Evolutionary conservation across 2,329 filamentous ascomycete species (phyloP).

Genomic region (Ophiobolus disseminans): DNA sequence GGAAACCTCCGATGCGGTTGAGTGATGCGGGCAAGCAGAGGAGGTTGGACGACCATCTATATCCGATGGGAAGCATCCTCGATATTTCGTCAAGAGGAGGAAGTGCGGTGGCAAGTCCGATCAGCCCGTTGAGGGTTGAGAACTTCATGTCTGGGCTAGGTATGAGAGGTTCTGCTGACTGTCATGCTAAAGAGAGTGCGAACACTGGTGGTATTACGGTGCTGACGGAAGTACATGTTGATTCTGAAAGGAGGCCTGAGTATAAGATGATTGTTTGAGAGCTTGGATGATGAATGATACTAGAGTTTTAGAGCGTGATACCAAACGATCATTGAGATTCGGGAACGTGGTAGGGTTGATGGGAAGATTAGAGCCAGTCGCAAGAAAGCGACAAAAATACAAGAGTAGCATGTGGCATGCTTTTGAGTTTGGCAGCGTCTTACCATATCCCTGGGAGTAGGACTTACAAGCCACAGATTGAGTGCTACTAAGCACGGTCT

Average conservation of each 20-base stretch:
- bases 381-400: too few relatives aligned
- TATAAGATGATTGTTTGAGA: neutral
- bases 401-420: too few relatives aligned
- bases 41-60: neutral
- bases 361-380: too few relatives aligned
- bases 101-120: neutral
- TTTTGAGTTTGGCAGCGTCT: too few relatives aligned
- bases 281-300: too few relatives aligned
- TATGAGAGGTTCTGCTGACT: neutral
- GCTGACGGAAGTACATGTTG: neutral
- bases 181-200: too few relatives aligned
- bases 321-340: too few relatives aligned
- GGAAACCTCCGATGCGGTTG: neutral
- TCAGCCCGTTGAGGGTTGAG: neutral
- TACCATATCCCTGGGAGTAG: too few relatives aligned
- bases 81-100: neutral
- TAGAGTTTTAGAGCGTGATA: too few relatives aligned
- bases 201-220: neutral
- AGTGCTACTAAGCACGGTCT: too few relatives aligned
- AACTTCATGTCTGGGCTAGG: neutral
- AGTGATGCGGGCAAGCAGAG: neutral
- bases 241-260: neutral
- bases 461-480: too few relatives aligned
- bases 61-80: neutral
- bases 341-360: too few relatives aligned